phyloP scores from a whole-genome alignment of 306 rosid genomes.

The Elaeagnus macrophylla region DNA sequence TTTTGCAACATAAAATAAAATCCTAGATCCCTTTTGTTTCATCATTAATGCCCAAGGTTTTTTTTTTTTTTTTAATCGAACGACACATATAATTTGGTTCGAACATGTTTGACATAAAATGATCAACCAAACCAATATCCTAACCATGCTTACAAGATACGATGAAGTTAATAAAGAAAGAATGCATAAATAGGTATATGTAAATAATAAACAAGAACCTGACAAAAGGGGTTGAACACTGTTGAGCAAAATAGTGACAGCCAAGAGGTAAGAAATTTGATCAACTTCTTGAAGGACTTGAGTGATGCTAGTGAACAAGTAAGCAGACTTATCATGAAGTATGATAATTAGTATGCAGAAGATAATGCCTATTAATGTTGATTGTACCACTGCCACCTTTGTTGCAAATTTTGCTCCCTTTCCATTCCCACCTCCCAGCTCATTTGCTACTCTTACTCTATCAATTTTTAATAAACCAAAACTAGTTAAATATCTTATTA shows the following conservation, averaged over 20 bases:
- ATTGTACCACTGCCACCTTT: conserved; percentile 36
- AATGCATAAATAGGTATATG: neutral
- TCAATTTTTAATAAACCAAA: too few relatives aligned
- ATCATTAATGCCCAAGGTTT: too few relatives aligned
- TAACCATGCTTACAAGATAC: neutral
- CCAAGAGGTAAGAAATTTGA: conserved; percentile 36
- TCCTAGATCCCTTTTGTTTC: too few relatives aligned
- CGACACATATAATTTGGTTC: too few relatives aligned
- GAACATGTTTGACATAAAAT: too few relatives aligned
- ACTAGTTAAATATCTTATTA: too few relatives aligned
- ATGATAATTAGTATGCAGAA: conserved; percentile 33
- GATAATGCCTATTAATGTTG: conserved; percentile 35
- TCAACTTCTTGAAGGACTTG: conserved; percentile 40
- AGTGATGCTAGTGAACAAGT: conserved; percentile 42
- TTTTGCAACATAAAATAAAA: too few relatives aligned
- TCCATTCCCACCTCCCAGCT: too few relatives aligned
- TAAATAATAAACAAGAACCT: conserved; percentile 21
- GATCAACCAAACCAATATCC: too few relatives aligned
- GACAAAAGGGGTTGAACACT: conserved; percentile 62
- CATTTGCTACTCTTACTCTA: too few relatives aligned
- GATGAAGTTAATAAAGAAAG: too few relatives aligned
- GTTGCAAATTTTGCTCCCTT: conserved; percentile 58
- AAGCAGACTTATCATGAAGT: conserved; percentile 34
- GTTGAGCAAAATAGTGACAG: conserved; percentile 47
- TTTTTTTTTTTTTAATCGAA: too few relatives aligned